Conservation (phyloP, 176 grass and related monocot genomes). For the Triticum urartu region DNA sequence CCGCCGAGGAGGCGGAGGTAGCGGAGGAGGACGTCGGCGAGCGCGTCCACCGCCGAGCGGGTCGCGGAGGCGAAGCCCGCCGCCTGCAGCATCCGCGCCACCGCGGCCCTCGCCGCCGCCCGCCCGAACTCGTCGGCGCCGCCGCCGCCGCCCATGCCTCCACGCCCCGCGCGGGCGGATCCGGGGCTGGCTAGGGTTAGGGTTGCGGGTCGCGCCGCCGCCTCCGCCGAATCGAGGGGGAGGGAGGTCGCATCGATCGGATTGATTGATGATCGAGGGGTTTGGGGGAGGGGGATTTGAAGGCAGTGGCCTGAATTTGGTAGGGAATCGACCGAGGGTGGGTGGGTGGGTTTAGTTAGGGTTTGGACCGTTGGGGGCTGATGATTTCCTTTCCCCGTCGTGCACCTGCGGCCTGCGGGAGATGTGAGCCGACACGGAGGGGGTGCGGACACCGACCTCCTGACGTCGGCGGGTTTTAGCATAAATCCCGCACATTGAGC, state of each 20-base stretch:
- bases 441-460: no score
- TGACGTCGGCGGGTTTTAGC: no score
- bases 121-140: conserved; percentile 57
- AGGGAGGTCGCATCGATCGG: background rate
- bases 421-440: no score
- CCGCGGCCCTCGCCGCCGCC: conserved; percentile 51
- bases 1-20: conserved; percentile 69
- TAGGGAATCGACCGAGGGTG: background rate
- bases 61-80: conserved; percentile 54
- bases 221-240: background rate
- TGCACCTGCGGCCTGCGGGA: no score
- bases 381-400: no score
- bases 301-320: background rate
- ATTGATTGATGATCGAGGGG: background rate
- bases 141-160: conserved; percentile 18
- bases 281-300: no score
- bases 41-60: conserved; percentile 55
- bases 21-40: conserved; percentile 51
- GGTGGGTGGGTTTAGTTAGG: background rate
- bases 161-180: conserved; percentile 35
- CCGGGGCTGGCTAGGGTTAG: background rate
- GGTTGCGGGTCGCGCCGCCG: background rate
- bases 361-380: background rate
- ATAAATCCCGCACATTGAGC: no score
- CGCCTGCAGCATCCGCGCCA: conserved; percentile 60